phyloP scores from a whole-genome alignment of 495 filamentous ascomycete species.

The Penicillium psychrofluorescens region DNA sequence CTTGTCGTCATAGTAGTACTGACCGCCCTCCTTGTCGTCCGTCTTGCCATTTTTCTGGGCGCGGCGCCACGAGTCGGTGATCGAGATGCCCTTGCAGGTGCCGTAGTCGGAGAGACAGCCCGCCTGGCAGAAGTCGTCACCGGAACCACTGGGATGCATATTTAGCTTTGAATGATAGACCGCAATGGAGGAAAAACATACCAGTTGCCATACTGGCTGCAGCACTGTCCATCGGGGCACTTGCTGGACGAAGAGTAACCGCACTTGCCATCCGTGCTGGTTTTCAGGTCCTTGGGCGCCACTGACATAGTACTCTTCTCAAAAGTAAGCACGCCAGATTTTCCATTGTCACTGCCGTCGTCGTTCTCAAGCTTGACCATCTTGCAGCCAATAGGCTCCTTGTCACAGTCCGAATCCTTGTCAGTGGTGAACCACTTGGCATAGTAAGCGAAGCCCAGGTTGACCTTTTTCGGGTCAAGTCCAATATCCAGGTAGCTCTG shows the following conservation, averaged over 20 bases:
- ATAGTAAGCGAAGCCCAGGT: constrained; percentile 72
- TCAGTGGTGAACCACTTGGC: constrained; percentile 64
- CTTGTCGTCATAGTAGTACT: constrained; percentile 59
- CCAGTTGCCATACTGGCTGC: constrained; percentile 33
- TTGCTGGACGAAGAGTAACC: constrained; percentile 19
- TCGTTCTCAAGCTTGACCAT: constrained; percentile 55
- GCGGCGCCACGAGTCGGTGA: constrained; percentile 34
- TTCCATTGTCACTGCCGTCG: constrained; percentile 58
- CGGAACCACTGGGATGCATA: constrained; percentile 15
- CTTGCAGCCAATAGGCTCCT: constrained; percentile 52
- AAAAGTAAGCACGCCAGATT: constrained; percentile 54
- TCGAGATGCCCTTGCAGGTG: constrained; percentile 32
- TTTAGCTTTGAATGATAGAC: neutral
- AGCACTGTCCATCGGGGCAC: constrained; percentile 29
- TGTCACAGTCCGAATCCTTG: constrained; percentile 35
- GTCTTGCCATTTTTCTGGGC: constrained; percentile 48
- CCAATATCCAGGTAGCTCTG: constrained; percentile 55
- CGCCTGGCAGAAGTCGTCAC: constrained; percentile 28
- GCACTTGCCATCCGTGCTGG: constrained; percentile 36
- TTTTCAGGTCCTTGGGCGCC: constrained; percentile 35
- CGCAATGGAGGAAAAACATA: constrained; percentile 8
- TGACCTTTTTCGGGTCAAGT: constrained; percentile 47
- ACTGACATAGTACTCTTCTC: constrained; percentile 37
- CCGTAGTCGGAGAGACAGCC: constrained; percentile 37
- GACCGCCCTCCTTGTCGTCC: constrained; percentile 53